Conservation (phyloP, 2,329 filamentous ascomycete species). For the Penicillium sp. region DNA sequence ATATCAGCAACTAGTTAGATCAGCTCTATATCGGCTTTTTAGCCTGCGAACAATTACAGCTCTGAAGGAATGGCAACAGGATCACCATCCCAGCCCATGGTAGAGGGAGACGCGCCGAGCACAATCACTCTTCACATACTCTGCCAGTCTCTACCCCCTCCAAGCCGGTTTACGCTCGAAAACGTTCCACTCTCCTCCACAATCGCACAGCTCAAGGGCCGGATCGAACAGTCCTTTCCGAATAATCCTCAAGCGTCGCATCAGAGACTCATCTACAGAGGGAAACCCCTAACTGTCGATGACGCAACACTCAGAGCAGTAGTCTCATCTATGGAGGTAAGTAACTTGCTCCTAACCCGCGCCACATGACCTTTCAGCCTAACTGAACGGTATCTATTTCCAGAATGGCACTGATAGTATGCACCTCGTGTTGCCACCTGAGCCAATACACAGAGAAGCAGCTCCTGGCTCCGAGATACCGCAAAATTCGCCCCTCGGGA, state of each 20-base stretch:
- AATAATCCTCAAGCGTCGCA: conserved; percentile 37
- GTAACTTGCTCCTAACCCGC: conserved; percentile 18
- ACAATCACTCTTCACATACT: conserved; percentile 33
- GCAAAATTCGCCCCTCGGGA: not conserved
- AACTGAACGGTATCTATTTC: not conserved
- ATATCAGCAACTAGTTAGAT: conserved; percentile 4
- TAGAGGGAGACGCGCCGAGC: not conserved
- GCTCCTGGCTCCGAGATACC: not conserved
- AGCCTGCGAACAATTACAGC: not conserved
- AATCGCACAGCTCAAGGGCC: conserved; percentile 46
- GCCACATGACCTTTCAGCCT: not conserved
- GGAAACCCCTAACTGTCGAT: conserved; percentile 45
- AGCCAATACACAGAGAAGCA: not conserved
- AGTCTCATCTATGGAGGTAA: conserved; percentile 45
- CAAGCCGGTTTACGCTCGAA: conserved; percentile 32
- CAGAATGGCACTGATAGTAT: conserved; percentile 1
- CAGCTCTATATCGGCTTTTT: not conserved
- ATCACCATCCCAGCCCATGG: conserved; percentile 1
- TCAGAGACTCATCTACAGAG: conserved; percentile 53
- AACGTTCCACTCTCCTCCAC: conserved; percentile 36
- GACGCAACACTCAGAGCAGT: conserved; percentile 42
- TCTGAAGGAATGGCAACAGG: conserved; percentile 5
- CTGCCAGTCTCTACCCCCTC: conserved; percentile 34
- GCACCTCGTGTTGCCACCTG: conserved; percentile 6
- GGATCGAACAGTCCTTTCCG: conserved; percentile 44